phyloP scores from a whole-genome alignment of 176 grass and related monocot genomes.

The Aegilops speltoides region DNA sequence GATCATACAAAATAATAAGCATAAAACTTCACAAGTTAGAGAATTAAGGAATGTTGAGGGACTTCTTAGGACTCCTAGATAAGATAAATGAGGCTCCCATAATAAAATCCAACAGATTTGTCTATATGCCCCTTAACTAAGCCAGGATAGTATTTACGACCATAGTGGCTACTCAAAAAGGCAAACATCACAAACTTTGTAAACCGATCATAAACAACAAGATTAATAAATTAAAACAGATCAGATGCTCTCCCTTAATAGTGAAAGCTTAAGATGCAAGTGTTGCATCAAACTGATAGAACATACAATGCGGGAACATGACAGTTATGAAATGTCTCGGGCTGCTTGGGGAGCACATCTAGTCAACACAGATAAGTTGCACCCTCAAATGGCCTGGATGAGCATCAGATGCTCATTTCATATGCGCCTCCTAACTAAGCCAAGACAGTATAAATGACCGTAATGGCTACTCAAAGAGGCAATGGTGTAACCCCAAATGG shows the following conservation, averaged over 20 bases:
- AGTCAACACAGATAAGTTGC: neutral
- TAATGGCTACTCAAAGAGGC: conserved; percentile 59
- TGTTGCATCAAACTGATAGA: neutral
- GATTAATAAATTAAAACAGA: too few species aligned
- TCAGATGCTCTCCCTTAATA: too few species aligned
- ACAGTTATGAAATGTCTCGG: neutral
- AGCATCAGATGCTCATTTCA: conserved; percentile 9
- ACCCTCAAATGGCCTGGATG: conserved; percentile 36
- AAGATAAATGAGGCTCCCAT: neutral
- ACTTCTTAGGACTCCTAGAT: neutral
- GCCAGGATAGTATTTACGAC: conserved; percentile 26
- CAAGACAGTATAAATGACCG: conserved; percentile 37
- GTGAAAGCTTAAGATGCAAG: neutral
- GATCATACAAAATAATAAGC: neutral
- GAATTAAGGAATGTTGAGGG: neutral
- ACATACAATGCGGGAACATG: neutral
- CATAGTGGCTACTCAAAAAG: conserved; percentile 39
- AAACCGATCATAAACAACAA: too few species aligned
- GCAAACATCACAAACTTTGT: neutral
- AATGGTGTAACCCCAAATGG: neutral
- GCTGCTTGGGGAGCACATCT: conserved; percentile 32
- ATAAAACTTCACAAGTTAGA: neutral
- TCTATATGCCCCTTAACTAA: conserved; percentile 38
- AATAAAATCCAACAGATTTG: neutral
- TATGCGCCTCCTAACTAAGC: conserved; percentile 63